These are phyloP conservation scores for Daldinia bambusicola DNA, from an alignment of 495 filamentous ascomycete genomes.

Conservation along the genomic window DNA sequence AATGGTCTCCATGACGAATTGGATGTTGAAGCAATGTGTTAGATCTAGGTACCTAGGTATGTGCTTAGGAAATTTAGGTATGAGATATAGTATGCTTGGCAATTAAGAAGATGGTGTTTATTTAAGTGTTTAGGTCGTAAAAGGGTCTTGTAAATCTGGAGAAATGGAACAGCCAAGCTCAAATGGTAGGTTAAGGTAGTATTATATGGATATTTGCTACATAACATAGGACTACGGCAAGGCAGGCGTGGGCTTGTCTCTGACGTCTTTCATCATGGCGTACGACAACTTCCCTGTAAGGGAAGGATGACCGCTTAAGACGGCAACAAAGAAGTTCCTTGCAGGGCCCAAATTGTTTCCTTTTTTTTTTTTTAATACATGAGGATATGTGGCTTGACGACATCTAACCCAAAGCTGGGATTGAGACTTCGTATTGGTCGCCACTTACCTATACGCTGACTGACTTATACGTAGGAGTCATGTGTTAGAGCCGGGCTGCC, in stretches of 20 bases:
- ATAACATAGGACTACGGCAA: constrained; percentile 3
- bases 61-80: constrained; percentile 6
- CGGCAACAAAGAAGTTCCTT: constrained; percentile 35
- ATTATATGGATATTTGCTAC: constrained; percentile 36
- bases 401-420: constrained; percentile 15
- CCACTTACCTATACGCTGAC: constrained; percentile 2
- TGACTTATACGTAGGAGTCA: constrained; percentile 16
- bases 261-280: constrained; percentile 42
- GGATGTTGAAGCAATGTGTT: not conserved
- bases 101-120: constrained; percentile 11
- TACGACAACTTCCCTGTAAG: constrained; percentile 18
- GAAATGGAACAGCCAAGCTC: constrained; percentile 24
- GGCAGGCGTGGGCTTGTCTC: constrained; percentile 13
- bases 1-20: constrained; percentile 63
- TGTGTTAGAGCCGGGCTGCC: constrained; percentile 14
- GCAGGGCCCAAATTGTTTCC: constrained; percentile 15
- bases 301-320: constrained; percentile 24
- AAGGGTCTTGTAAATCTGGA: constrained; percentile 25
- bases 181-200: constrained; percentile 13
- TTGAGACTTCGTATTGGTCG: constrained; percentile 35
- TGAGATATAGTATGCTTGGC: constrained; percentile 20
- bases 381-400: constrained; percentile 35
- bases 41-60: not conserved
- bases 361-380: not conserved
- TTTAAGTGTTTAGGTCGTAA: constrained; percentile 18